phyloP scores from a whole-genome alignment of 2,329 filamentous ascomycete genomes.

The Fusarium chuoi region DNA sequence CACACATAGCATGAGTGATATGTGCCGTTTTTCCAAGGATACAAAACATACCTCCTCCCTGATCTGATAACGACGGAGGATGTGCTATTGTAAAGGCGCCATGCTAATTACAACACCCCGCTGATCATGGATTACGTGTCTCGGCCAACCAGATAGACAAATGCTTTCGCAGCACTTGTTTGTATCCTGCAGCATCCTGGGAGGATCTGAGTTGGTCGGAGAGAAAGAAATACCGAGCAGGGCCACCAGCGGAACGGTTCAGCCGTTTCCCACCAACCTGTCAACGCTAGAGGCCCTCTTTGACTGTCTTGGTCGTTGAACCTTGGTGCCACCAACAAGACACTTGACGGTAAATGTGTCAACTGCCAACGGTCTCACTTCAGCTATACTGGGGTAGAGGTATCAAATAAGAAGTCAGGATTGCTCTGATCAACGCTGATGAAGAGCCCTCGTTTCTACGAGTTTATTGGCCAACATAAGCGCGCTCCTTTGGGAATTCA shows the following conservation, averaged over 20 bases:
- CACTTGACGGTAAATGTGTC: constrained; percentile 3
- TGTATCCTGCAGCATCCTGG: constrained; percentile 5
- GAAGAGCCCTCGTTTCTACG: neutral
- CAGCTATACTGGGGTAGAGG: constrained; percentile 35
- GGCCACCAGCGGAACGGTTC: constrained; percentile 26
- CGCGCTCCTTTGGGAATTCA: neutral
- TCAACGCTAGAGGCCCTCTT: constrained; percentile 12
- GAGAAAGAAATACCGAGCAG: constrained; percentile 23
- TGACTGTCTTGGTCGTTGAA: constrained; percentile 9
- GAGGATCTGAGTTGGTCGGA: neutral
- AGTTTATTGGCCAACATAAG: constrained; percentile 5
- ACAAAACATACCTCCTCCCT: neutral
- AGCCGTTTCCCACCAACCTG: constrained; percentile 20
- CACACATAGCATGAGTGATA: constrained; percentile 25
- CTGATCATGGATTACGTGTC: constrained; percentile 25
- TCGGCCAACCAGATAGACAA: constrained; percentile 4
- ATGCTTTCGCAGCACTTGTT: neutral
- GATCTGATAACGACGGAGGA: neutral
- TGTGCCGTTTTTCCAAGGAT: neutral
- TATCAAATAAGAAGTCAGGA: neutral
- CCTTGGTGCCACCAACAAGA: constrained; percentile 19
- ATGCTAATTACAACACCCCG: neutral
- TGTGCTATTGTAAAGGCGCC: neutral
- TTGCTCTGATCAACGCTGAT: neutral
- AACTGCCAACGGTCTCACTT: constrained; percentile 31